A percentile compares a stretch with the other conserved stretches of the same genome.
Conservation (phyloP, 441 rosid species). For the Croton setiger region DNA sequence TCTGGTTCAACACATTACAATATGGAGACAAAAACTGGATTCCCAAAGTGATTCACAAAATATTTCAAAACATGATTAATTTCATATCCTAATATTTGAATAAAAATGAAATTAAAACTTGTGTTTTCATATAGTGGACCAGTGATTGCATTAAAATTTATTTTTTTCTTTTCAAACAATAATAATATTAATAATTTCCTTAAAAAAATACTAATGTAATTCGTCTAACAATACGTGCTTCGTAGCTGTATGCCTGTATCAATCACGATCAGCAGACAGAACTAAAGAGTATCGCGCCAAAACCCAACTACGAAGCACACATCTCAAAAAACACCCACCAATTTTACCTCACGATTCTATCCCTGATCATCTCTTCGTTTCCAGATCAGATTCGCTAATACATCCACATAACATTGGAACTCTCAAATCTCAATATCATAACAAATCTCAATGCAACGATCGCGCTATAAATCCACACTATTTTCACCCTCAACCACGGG, state of each 20-base stretch:
- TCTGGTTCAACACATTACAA: not conserved
- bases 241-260: too few relatives aligned
- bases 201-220: too few relatives aligned
- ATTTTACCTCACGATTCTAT: constrained; percentile 6
- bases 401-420: constrained; percentile 14
- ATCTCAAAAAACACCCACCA: constrained; percentile 21
- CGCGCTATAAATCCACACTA: not conserved
- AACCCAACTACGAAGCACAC: constrained; percentile 22
- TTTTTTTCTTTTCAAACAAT: too few relatives aligned
- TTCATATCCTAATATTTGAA: too few relatives aligned
- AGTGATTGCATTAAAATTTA: too few relatives aligned
- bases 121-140: too few relatives aligned
- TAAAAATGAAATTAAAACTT: too few relatives aligned
- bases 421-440: constrained; percentile 28
- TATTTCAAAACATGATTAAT: too few relatives aligned
- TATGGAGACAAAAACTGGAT: not conserved
- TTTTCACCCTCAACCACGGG: not conserved
- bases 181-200: too few relatives aligned
- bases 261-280: constrained; percentile 6
- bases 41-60: not conserved
- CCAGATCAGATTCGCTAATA: constrained; percentile 26
- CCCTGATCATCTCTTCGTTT: constrained; percentile 11
- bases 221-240: too few relatives aligned
- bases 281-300: constrained; percentile 10
- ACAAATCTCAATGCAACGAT: not conserved